These are phyloP conservation scores for Jatropha podagrica DNA, from an alignment of 441 rosid species.

Conservation along the genomic window DNA sequence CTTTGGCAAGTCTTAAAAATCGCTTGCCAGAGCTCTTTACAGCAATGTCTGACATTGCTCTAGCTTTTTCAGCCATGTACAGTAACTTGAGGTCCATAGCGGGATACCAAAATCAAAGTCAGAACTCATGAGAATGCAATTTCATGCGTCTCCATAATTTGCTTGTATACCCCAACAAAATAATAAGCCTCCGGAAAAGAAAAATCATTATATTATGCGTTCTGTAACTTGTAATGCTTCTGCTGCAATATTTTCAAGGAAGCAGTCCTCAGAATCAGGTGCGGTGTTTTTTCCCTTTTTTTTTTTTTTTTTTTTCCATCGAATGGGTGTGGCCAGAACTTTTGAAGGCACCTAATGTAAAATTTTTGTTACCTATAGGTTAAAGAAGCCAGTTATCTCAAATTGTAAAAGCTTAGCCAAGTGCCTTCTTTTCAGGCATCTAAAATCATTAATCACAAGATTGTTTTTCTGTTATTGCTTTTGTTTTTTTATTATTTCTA, in stretches of 20 bases:
- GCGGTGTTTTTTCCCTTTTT: not conserved
- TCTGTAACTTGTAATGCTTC: not conserved
- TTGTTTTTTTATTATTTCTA: not conserved
- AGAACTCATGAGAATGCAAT: conserved; percentile 20
- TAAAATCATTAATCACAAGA: not conserved
- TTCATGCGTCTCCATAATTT: conserved; percentile 17
- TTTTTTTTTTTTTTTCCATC: not conserved
- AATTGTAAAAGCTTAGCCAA: not conserved
- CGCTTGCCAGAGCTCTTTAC: conserved; percentile 73
- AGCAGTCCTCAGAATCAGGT: not conserved
- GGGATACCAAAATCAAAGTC: conserved; percentile 27
- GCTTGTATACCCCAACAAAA: not conserved
- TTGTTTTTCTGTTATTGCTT: not conserved
- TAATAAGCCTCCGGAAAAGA: not conserved
- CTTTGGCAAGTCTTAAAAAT: conserved; percentile 55
- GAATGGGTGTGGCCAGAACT: not conserved
- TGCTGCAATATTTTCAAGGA: not conserved
- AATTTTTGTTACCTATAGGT: not conserved
- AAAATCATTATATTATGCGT: conserved; percentile 3
- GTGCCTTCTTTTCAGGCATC: not conserved
- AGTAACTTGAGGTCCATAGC: conserved; percentile 39
- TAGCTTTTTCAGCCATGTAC: conserved; percentile 56
- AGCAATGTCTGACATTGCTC: conserved; percentile 50
- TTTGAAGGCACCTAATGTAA: not conserved
- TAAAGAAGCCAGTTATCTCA: not conserved